Percentiles rank a stretch among this genome's conserved stretches.
Evolutionary conservation across 106 monocot species (phyloP).

Genomic region (Dendrobium huoshanense): DNA sequence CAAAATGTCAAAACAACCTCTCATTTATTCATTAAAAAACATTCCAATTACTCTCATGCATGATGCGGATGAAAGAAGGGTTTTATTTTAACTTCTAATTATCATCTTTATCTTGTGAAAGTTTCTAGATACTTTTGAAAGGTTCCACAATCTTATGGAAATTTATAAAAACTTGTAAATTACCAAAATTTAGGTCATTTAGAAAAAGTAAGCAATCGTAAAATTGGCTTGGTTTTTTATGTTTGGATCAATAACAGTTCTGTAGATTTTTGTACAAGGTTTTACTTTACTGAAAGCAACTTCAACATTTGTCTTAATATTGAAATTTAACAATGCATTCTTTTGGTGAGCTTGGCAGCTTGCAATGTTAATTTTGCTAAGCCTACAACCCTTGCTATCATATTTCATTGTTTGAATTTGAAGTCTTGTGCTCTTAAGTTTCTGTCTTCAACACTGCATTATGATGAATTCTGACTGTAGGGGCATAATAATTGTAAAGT

Average conservation of each 20-base stretch:
- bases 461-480: slow-evolving; percentile 24
- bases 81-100: not conserved
- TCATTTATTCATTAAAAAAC: no score
- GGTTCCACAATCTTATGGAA: not conserved
- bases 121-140: not conserved
- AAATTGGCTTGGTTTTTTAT: not conserved
- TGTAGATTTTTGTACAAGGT: not conserved
- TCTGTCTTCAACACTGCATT: not conserved
- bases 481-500: slow-evolving; percentile 91
- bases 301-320: not conserved
- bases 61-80: not conserved
- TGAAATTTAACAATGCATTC: not conserved
- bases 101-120: not conserved
- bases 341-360: not conserved
- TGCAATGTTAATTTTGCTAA: not conserved
- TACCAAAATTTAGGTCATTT: not conserved
- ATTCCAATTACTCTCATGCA: not conserved
- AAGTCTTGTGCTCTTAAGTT: not conserved
- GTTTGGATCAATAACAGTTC: not conserved
- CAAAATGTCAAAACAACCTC: not conserved
- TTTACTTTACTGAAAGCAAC: not conserved
- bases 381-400: not conserved
- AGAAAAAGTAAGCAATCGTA: no score
- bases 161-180: not conserved
- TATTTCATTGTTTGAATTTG: not conserved